phyloP scores from a whole-genome alignment of 345 rosid genomes.

The Cardamine resedifolia region DNA sequence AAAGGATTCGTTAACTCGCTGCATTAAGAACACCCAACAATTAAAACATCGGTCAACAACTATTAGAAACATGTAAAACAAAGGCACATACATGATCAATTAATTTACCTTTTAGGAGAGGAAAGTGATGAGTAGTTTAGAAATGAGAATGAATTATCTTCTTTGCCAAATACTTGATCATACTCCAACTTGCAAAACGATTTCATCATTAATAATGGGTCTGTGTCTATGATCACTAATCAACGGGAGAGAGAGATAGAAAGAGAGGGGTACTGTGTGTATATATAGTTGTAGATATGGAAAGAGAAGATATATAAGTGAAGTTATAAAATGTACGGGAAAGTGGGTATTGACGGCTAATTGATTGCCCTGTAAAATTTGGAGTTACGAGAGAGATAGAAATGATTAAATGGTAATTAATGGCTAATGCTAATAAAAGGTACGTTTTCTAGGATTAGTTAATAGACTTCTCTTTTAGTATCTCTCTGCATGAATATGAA shows the following conservation, averaged over 20 bases:
- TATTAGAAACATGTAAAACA: not conserved
- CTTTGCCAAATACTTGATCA: conserved; percentile 18
- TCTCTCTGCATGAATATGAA: conserved; percentile 8
- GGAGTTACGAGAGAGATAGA: conserved; percentile 31
- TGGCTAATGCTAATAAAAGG: not conserved
- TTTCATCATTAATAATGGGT: conserved; percentile 5
- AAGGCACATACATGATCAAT: not conserved
- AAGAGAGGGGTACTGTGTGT: not conserved
- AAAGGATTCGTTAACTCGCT: conserved; percentile 16
- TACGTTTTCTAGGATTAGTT: conserved; percentile 1
- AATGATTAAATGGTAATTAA: conserved; percentile 26
- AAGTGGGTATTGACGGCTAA: conserved; percentile 24
- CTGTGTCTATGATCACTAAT: conserved; percentile 3
- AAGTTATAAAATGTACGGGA: not conserved
- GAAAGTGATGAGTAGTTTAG: conserved; percentile 6
- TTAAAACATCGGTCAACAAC: not conserved
- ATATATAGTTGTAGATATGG: not conserved
- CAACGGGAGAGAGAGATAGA: not conserved
- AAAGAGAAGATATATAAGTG: not conserved
- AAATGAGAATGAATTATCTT: conserved; percentile 15
- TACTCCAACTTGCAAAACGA: conserved; percentile 20
- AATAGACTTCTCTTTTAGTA: not conserved
- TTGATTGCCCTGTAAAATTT: conserved; percentile 19
- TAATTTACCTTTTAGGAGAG: conserved; percentile 7
- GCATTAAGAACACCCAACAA: conserved; percentile 6